phyloP scores from a whole-genome alignment of 2,329 filamentous ascomycete genomes.

The Cladosporium austrohemisphaericum region DNA sequence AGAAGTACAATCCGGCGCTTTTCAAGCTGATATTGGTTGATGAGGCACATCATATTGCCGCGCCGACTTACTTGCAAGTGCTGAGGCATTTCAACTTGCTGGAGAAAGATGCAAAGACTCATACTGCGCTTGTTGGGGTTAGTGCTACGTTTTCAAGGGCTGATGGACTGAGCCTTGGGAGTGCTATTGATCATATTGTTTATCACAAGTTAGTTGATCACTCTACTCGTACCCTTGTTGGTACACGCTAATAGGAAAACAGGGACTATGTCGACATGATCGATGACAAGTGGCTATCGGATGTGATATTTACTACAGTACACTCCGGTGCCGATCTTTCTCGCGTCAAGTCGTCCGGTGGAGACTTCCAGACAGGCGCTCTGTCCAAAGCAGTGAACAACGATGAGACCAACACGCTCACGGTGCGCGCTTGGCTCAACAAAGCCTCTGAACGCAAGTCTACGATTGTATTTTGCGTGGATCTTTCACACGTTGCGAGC shows the following conservation, averaged over 20 bases:
- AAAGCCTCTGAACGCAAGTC: conserved; percentile 72
- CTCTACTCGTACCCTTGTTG: conserved; percentile 41
- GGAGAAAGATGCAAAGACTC: conserved; percentile 45
- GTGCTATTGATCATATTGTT: conserved; percentile 90
- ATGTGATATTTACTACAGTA: conserved; percentile 93
- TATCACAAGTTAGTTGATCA: conserved; percentile 69
- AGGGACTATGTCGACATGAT: conserved; percentile 75
- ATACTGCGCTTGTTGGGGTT: conserved; percentile 71
- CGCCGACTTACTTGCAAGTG: conserved; percentile 69
- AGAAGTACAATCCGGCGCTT: conserved; percentile 70
- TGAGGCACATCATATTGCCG: conserved; percentile 94
- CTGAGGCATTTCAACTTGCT: conserved; percentile 75
- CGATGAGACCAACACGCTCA: conserved; percentile 72
- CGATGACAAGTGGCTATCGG: conserved; percentile 83
- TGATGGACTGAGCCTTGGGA: conserved; percentile 76
- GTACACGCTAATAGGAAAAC: conserved; percentile 8
- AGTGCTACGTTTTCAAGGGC: conserved; percentile 78
- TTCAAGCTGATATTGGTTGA: conserved; percentile 95
- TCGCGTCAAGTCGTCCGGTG: conserved; percentile 57
- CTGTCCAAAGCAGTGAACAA: conserved; percentile 83
- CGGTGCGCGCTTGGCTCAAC: conserved; percentile 78
- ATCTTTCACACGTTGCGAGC: conserved; percentile 73
- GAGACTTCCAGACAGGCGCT: conserved; percentile 77
- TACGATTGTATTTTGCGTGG: conserved; percentile 91
- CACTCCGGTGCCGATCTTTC: conserved; percentile 76